Evolutionary conservation across 2,329 filamentous ascomycete genomes (phyloP).

Genomic region (Fusarium sp.): DNA sequence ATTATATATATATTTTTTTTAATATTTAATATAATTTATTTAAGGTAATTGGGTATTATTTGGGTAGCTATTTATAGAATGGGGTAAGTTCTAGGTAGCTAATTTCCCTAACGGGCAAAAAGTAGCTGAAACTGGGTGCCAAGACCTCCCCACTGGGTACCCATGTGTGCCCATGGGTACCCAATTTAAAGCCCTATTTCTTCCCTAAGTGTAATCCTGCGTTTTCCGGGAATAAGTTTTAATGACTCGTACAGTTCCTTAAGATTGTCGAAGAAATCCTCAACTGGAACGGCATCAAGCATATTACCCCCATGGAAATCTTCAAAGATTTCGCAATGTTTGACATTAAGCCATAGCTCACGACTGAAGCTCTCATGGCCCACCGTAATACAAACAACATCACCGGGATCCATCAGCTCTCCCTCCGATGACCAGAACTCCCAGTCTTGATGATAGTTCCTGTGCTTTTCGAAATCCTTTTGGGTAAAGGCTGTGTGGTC

Average conservation of each 20-base stretch:
- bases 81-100: no score
- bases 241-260: neutral
- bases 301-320: fast-evolving
- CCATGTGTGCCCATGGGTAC: no score
- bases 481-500: neutral
- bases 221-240: neutral
- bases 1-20: no score
- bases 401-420: neutral
- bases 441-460: neutral
- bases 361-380: neutral
- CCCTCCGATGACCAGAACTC: neutral
- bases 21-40: no score
- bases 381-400: neutral
- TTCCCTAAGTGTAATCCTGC: neutral
- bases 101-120: no score
- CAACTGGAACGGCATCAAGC: neutral
- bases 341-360: neutral
- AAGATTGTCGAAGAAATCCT: neutral
- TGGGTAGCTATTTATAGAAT: no score
- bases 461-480: neutral
- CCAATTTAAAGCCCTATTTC: no score
- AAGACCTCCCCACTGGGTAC: no score
- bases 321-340: neutral
- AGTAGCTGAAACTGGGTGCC: no score
- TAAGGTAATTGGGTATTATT: no score